Base-by-base conservation (phyloP, 2,329 filamentous ascomycete species). In the Neopestalotiopsis clavispora region DNA sequence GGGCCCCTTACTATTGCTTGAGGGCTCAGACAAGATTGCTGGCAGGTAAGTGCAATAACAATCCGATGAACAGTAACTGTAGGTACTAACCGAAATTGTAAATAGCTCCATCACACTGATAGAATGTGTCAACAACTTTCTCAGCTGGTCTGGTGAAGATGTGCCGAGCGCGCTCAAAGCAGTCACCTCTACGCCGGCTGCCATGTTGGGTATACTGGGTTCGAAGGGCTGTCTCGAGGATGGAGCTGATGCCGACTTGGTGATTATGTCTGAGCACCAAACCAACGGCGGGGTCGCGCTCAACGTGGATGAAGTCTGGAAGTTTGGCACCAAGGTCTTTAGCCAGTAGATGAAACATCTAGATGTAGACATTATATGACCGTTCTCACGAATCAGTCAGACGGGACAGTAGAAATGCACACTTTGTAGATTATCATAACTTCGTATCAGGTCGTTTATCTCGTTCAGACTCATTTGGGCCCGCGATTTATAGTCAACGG, bases 81-180 rank as follows among this genome's bases (percentile, higher is more conserved):
- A 6, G 1, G 6, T 34, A 59, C 57, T 59, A 34, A 59, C 45
- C 13, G 28, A 23, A 10, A 56, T 23, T 23, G 30, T 59, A 12
- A 20, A 69, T 60, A 91, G 89, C 73, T 90, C 90, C 57, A 90
- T 91, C 66, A 91, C 91, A 6, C 84, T 97, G n/a, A 86, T 95
- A 56, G 92, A 95, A 74, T 96, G 94, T 74, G 89, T 95, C 67
- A 92, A 90, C 76, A 96, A 96, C 79, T 95, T 96, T 78, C 84
- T 94, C 73, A 87, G 86, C 69, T 95, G 91, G 91, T 91, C 91
- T 1, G 91, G 91, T 14, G 87, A 89, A 4, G 86, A 85, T 45
- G 86, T 95, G 45, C 88, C 92, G 0, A 86, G 91, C 75, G 92
- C 91, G 1, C 80, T 96, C 60, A 88, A 87, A 71, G 88, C 92